Percentiles rank a stretch among this genome's conserved stretches.
These are phyloP conservation scores for Penicillium sp. DNA, from an alignment of 2,329 filamentous ascomycete genomes.

Conservation along the genomic window DNA sequence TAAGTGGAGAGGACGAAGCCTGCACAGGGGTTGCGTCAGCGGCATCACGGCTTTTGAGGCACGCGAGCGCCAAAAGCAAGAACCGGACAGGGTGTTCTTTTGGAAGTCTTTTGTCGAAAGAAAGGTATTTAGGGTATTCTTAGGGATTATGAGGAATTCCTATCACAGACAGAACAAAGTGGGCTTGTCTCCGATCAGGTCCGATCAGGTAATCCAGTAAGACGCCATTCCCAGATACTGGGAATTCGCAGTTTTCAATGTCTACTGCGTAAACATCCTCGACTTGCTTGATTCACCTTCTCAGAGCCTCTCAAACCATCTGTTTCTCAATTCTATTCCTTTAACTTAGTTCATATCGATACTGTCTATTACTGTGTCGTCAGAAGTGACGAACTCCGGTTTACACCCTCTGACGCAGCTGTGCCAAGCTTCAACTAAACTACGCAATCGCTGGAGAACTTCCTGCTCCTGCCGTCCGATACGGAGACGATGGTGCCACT, in stretches of 20 bases:
- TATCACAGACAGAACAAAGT: neutral
- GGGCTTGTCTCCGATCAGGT: slow-evolving; percentile 17
- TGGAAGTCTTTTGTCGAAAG: neutral
- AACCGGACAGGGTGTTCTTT: slow-evolving; percentile 26
- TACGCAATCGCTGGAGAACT: slow-evolving; percentile 12
- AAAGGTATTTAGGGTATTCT: neutral
- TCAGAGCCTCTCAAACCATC: neutral
- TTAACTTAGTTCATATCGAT: too few relatives aligned
- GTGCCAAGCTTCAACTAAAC: slow-evolving; percentile 4
- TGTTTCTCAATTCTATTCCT: neutral
- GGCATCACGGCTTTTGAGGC: slow-evolving; percentile 26
- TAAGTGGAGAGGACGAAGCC: slow-evolving; percentile 32
- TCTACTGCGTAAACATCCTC: too few relatives aligned
- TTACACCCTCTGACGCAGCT: neutral
- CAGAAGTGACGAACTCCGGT: neutral
- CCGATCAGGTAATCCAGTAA: slow-evolving; percentile 27
- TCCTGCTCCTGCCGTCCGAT: slow-evolving; percentile 5
- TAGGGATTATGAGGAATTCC: too few relatives aligned
- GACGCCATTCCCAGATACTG: slow-evolving; percentile 17
- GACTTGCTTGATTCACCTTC: neutral
- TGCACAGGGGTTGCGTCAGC: slow-evolving; percentile 42
- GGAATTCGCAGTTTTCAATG: slow-evolving; percentile 13
- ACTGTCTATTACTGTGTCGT: neutral
- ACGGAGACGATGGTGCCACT: slow-evolving; percentile 29
- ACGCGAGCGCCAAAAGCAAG: slow-evolving; percentile 20